These are phyloP conservation scores for Cyclotella atomus DNA, from an alignment of 108 stramenopile genomes.

Conservation along the genomic window DNA sequence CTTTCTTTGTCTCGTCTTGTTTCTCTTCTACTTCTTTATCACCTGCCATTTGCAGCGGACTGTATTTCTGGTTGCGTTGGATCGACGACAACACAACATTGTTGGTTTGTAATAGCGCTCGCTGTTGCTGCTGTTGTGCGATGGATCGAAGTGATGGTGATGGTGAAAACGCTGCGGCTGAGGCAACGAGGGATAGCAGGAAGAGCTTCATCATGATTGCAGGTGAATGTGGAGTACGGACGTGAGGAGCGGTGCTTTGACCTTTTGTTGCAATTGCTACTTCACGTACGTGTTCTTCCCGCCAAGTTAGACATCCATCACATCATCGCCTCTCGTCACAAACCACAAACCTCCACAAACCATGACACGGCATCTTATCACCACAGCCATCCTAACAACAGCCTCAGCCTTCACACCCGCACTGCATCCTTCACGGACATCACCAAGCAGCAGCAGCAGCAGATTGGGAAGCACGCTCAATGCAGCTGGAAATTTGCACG, in stretches of 20 bases:
- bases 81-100: too few species aligned
- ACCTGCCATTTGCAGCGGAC: neutral
- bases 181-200: neutral
- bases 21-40: slow-evolving; percentile 27
- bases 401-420: neutral
- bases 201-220: neutral
- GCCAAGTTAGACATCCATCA: neutral
- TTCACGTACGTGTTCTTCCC: too few species aligned
- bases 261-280: too few species aligned
- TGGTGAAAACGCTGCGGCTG: neutral
- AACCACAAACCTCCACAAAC: neutral
- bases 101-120: too few species aligned
- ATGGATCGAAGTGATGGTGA: neutral
- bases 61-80: too few species aligned
- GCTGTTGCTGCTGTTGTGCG: neutral
- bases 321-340: neutral
- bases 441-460: neutral
- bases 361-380: neutral
- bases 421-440: neutral
- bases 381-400: neutral
- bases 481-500: slow-evolving; percentile 54
- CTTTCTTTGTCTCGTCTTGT: slow-evolving; percentile 53
- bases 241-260: too few species aligned
- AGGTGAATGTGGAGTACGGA: too few species aligned
- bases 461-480: too few species aligned